Base-by-base conservation (phyloP, 2,329 filamentous ascomycete genomes). In the Golovinomyces cichoracearum region DNA sequence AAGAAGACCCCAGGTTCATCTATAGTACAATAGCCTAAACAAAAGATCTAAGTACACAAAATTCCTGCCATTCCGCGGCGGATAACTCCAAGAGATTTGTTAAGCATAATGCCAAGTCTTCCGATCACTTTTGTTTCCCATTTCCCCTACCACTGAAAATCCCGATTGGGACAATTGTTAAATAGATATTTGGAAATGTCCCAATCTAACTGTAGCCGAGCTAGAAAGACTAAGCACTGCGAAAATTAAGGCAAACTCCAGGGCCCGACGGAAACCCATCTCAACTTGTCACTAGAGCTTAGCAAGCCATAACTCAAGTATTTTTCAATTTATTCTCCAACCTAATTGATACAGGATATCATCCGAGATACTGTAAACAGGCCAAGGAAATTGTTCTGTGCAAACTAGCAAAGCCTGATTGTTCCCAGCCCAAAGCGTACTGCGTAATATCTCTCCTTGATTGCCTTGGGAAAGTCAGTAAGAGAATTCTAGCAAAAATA, bases 361-460 rank as follows among this genome's bases (percentile, higher is more conserved):
- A 49, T 44, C 9, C 23, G 10, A 22, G 3, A 25, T 21, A 9
- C 19, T 26, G 40, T 19, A 42, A 23, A 9, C 9, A 42, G 21
- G 47, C 47, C 17, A 49, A 4, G 13, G 37, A 25, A 2, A 25
- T 31, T 10, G 29, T 49, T 3, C 23, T 49, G 1, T n/a, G 26
- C 10, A 45, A 49, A n/a, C 5, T 15, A 3, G 6, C 1, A 5
- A 49, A 42, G 44, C 44, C 12, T 15, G 44, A 46, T 17, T 46
- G 21, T 22, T 2, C 19, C 19, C 3, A n/a, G 4, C 47, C 47
- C 10, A 48, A 42, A 25, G 47, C 47, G 2, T 48, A 42, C 10
- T 5, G 27, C 7, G 47, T 48, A 3, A 48, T 48, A 1, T 42
- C 47, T 33, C 33, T 48, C 9, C 35, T 42, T 15, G 44, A 46